Percentiles rank a stretch among this genome's conserved stretches.
phyloP scores from a whole-genome alignment of 2,329 filamentous ascomycete species.

The Phyllosticta citrichinensis region DNA sequence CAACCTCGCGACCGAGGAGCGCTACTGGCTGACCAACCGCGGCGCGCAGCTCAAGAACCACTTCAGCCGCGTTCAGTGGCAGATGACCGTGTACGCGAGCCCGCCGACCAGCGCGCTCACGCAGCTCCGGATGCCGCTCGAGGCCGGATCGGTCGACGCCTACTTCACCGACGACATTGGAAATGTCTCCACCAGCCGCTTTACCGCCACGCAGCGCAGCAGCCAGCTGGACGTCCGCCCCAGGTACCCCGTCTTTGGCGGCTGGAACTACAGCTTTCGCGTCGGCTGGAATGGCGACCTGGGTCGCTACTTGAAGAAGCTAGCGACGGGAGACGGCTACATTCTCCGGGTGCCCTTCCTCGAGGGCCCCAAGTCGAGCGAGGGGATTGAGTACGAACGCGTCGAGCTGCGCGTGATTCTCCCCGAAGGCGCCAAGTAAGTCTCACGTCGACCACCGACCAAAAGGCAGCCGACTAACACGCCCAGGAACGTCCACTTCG shows the following conservation, averaged over 20 bases:
- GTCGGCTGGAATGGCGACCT: conserved; percentile 92
- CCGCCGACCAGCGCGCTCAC: conserved; percentile 69
- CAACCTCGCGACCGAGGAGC: conserved; percentile 89
- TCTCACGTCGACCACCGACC: conserved; percentile 13
- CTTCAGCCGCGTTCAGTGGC: conserved; percentile 40
- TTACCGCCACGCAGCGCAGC: conserved; percentile 66
- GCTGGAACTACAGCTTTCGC: conserved; percentile 96
- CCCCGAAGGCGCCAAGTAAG: conserved; percentile 81
- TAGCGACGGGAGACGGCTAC: conserved; percentile 57
- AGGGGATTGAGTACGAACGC: conserved; percentile 78
- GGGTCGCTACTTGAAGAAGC: conserved; percentile 60
- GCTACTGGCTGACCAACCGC: conserved; percentile 78
- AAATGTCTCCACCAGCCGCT: conserved; percentile 89
- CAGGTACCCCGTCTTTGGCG: conserved; percentile 90
- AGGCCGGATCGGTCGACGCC: conserved; percentile 68
- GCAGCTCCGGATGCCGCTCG: conserved; percentile 70
- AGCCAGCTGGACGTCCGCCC: conserved; percentile 85
- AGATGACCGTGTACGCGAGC: conserved; percentile 55
- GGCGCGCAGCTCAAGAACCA: conserved; percentile 59
- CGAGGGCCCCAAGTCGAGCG: conserved; percentile 76
- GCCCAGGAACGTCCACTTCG: conserved; percentile 66
- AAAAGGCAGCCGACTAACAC: background rate
- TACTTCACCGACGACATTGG: conserved; percentile 97
- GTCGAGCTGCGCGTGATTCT: conserved; percentile 74
- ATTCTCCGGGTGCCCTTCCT: conserved; percentile 86